These are phyloP conservation scores for Xylaria sp. DNA, from an alignment of 2,329 filamentous ascomycete species.

Conservation along the genomic window DNA sequence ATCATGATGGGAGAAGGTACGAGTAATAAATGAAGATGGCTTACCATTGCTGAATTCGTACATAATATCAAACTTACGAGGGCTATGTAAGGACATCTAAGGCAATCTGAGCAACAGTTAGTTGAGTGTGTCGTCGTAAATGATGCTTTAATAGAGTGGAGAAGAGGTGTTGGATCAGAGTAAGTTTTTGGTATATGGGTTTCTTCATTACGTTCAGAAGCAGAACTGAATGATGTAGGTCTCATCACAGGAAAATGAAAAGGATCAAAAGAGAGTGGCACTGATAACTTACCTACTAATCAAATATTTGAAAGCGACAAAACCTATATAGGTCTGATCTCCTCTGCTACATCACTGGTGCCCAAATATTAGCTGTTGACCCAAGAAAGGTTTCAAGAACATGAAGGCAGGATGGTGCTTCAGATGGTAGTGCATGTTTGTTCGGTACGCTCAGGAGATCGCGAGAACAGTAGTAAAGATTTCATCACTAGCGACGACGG, in stretches of 20 bases:
- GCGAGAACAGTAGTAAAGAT: constrained; percentile 68
- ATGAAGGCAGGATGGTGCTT: constrained; percentile 53
- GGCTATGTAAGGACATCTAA: background rate
- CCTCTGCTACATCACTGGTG: constrained; percentile 4
- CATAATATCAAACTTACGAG: background rate
- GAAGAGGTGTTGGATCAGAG: constrained; percentile 55
- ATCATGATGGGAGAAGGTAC: constrained; percentile 56
- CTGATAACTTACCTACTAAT: constrained; percentile 23
- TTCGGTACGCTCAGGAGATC: constrained; percentile 69
- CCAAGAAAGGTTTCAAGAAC: constrained; percentile 30
- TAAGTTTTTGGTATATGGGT: constrained; percentile 71
- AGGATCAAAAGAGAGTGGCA: background rate
- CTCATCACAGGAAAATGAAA: constrained; percentile 69
- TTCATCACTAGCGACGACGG: constrained; percentile 62
- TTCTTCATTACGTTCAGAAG: constrained; percentile 77
- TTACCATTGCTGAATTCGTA: constrained; percentile 10
- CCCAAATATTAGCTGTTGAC: constrained; percentile 35
- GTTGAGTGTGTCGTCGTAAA: constrained; percentile 32
- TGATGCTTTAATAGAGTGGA: background rate
- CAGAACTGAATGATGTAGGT: constrained; percentile 74
- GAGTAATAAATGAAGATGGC: constrained; percentile 1
- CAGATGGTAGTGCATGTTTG: constrained; percentile 84
- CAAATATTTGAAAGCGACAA: no score
- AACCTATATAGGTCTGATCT: background rate
- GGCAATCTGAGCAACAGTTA: constrained; percentile 21